Evolutionary conservation across 2,329 filamentous ascomycete species (phyloP).

Genomic region (Monilinia fructigena): DNA sequence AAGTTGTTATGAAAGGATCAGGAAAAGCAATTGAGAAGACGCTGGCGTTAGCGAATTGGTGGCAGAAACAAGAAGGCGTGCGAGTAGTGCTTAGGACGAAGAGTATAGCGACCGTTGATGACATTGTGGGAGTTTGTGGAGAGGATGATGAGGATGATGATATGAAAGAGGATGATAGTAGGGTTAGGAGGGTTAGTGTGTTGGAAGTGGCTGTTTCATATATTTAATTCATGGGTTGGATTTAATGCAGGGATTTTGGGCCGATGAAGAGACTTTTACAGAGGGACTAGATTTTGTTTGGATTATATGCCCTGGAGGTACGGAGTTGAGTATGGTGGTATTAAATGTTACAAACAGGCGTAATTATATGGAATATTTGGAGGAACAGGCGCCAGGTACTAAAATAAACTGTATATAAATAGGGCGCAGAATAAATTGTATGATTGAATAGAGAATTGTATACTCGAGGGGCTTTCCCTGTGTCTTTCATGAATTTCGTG

Average conservation of each 20-base stretch:
- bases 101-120: slow-evolving; percentile 40
- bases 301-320: too few relatives aligned
- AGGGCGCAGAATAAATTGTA: background rate
- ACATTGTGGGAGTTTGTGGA: slow-evolving; percentile 33
- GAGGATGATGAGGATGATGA: slow-evolving; percentile 24
- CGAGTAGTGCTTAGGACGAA: slow-evolving; percentile 36
- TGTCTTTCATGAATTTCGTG: too few relatives aligned
- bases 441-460: background rate
- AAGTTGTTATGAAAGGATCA: slow-evolving; percentile 39
- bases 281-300: background rate
- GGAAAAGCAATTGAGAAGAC: slow-evolving; percentile 40
- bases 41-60: slow-evolving; percentile 35
- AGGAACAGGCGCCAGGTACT: background rate
- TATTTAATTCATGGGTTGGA: slow-evolving; percentile 11
- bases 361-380: background rate
- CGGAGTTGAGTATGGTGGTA: background rate
- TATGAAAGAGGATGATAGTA: slow-evolving; percentile 30
- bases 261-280: background rate
- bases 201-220: slow-evolving; percentile 36
- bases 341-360: background rate
- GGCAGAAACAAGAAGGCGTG: slow-evolving; percentile 35
- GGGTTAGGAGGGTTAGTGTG: slow-evolving; percentile 36
- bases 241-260: background rate
- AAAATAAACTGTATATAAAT: background rate
- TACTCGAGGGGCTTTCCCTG: background rate